These are phyloP conservation scores for Raphanus raphanistrum DNA, from an alignment of 345 rosid species.

Conservation along the genomic window DNA sequence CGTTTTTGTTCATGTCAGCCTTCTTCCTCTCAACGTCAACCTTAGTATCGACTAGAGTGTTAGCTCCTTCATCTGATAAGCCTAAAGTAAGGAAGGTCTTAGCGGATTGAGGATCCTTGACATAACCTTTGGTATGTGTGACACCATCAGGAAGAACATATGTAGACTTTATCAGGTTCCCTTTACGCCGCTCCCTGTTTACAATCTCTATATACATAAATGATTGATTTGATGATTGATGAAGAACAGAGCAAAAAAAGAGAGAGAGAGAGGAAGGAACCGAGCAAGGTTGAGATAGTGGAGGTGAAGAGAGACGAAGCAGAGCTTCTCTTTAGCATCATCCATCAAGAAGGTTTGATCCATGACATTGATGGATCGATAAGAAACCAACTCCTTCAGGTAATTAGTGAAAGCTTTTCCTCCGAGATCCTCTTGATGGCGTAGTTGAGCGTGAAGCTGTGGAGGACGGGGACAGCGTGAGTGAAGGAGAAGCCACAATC, in stretches of 20 bases:
- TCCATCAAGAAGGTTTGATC: conserved; percentile 84
- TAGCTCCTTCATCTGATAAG: conserved; percentile 25
- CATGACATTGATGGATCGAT: conserved; percentile 75
- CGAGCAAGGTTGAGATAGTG: conserved; percentile 61
- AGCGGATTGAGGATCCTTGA: conserved; percentile 69
- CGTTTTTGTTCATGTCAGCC: conserved; percentile 70
- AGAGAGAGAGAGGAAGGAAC: background rate
- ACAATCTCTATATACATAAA: background rate
- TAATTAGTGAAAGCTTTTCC: conserved; percentile 93
- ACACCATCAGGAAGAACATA: conserved; percentile 92
- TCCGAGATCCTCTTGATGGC: conserved; percentile 82
- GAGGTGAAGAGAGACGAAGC: conserved; percentile 83
- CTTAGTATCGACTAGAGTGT: conserved; percentile 29
- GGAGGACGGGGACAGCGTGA: conserved; percentile 80
- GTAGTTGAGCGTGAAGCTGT: conserved; percentile 65
- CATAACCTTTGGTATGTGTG: conserved; percentile 75
- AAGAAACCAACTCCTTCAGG: conserved; percentile 82
- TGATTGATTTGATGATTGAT: background rate
- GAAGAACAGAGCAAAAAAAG: background rate
- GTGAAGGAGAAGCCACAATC: conserved; percentile 93
- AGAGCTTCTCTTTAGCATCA: conserved; percentile 92
- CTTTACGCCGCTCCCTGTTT: conserved; percentile 49
- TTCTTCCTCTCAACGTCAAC: conserved; percentile 49
- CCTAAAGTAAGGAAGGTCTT: conserved; percentile 44
- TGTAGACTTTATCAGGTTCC: conserved; percentile 60